These are phyloP conservation scores for Solanum pinnatisectum DNA, from an alignment of 257 asterid species.

Conservation along the genomic window DNA sequence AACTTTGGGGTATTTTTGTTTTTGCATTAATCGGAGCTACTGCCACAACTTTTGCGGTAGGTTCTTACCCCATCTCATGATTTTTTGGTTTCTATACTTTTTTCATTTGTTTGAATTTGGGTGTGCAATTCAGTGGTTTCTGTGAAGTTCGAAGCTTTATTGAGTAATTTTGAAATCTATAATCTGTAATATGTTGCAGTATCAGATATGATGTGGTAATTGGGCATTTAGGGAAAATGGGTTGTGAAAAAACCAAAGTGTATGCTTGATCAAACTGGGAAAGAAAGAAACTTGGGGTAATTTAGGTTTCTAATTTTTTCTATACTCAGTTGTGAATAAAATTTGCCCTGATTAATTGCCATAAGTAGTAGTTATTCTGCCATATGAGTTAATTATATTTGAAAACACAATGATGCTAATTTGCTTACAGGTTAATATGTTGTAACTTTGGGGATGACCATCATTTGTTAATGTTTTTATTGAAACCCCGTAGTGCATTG, in stretches of 20 bases:
- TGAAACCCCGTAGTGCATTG: not conserved
- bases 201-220: not conserved
- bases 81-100: not conserved
- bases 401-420: not conserved
- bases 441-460: not conserved
- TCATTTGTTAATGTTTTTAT: not conserved
- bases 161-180: not conserved
- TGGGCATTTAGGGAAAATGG: not conserved
- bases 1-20: conserved; percentile 49
- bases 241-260: not conserved
- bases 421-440: not conserved
- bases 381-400: not conserved
- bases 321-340: not conserved
- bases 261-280: not conserved
- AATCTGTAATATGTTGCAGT: not conserved
- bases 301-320: not conserved
- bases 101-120: not conserved
- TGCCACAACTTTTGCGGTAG: conserved; percentile 67
- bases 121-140: not conserved
- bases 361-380: not conserved
- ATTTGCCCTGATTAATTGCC: not conserved
- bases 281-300: not conserved
- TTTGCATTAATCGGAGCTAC: conserved; percentile 82
- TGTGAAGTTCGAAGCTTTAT: not conserved
- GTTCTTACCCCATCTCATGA: conserved; percentile 3